Conservation (phyloP, 2,329 filamentous ascomycete species). For the Diplocarpon rosae region DNA sequence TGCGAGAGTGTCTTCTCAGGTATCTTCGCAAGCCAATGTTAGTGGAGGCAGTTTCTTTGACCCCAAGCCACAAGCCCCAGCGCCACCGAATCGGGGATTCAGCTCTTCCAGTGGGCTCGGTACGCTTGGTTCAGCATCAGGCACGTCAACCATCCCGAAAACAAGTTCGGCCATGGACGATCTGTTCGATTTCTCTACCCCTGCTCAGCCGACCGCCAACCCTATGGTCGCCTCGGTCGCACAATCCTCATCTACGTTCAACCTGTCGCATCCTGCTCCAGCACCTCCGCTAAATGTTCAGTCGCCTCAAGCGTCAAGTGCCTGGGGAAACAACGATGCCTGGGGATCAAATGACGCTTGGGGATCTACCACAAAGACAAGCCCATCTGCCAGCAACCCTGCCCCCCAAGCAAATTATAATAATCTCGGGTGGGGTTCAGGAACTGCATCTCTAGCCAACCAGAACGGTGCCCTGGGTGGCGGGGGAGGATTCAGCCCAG, state of each 20-base stretch:
- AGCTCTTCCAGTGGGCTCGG: constrained; percentile 52
- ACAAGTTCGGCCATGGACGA: constrained; percentile 55
- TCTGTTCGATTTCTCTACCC: constrained; percentile 65
- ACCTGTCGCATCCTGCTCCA: constrained; percentile 47
- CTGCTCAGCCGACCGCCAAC: constrained; percentile 33
- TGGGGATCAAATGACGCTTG: constrained; percentile 82
- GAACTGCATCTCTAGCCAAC: constrained; percentile 38
- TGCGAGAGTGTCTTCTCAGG: constrained; percentile 31
- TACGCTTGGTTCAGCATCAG: constrained; percentile 39
- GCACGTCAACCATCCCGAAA: constrained; percentile 31
- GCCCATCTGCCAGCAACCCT: constrained; percentile 38
- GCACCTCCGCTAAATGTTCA: constrained; percentile 32
- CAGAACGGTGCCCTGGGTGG: constrained; percentile 51
- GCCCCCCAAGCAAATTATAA: constrained; percentile 35
- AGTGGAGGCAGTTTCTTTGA: constrained; percentile 76
- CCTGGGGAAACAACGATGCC: constrained; percentile 34
- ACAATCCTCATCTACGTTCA: constrained; percentile 60
- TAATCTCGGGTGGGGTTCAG: constrained; percentile 50
- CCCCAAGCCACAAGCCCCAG: constrained; percentile 41
- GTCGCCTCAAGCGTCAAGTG: constrained; percentile 29
- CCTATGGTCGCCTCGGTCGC: constrained; percentile 27
- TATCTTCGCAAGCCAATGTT: constrained; percentile 34
- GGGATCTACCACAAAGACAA: constrained; percentile 46
- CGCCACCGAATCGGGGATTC: constrained; percentile 39
- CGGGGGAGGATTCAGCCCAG: constrained; percentile 51